Conservation (phyloP, 2,329 filamentous ascomycete species). For the Paecilomyces niveus region DNA sequence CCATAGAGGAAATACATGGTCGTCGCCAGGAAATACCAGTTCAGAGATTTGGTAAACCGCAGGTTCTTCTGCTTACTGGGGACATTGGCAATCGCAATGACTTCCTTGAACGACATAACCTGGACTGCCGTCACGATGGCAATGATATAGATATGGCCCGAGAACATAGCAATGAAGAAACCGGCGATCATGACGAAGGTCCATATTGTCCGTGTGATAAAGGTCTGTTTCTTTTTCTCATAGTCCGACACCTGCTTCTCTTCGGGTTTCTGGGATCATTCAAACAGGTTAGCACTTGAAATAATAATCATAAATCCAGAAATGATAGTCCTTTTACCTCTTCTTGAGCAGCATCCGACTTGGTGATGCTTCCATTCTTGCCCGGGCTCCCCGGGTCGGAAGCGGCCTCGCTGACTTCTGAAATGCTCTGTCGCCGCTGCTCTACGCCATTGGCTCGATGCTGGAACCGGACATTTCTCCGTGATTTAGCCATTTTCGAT, state of each 20-base stretch:
- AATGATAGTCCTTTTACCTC: slow-evolving; percentile 18
- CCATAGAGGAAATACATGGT: slow-evolving; percentile 99
- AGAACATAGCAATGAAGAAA: slow-evolving; percentile 89
- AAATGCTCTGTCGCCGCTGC: slow-evolving; percentile 47
- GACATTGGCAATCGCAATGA: slow-evolving; percentile 94
- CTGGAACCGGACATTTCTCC: slow-evolving; percentile 56
- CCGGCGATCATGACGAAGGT: slow-evolving; percentile 92
- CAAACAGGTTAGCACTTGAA: not conserved
- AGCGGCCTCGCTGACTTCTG: slow-evolving; percentile 47
- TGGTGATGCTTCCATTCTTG: slow-evolving; percentile 33
- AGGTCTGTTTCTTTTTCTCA: slow-evolving; percentile 98
- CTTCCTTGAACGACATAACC: slow-evolving; percentile 97
- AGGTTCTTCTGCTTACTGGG: slow-evolving; percentile 85
- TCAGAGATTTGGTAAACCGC: slow-evolving; percentile 89
- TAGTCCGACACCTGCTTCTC: slow-evolving; percentile 59
- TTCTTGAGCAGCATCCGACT: slow-evolving; percentile 27
- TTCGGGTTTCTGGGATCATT: slow-evolving; percentile 26
- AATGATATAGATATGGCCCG: slow-evolving; percentile 96
- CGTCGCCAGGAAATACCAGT: slow-evolving; percentile 98
- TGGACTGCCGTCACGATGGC: slow-evolving; percentile 87
- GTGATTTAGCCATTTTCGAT: slow-evolving; percentile 44
- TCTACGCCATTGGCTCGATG: slow-evolving; percentile 41
- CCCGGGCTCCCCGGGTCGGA: slow-evolving; percentile 47
- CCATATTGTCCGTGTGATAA: slow-evolving; percentile 95
- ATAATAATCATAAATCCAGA: not conserved